Evolutionary conservation across 345 rosid genomes (phyloP).

Genomic region (Clarkia xantiana): DNA sequence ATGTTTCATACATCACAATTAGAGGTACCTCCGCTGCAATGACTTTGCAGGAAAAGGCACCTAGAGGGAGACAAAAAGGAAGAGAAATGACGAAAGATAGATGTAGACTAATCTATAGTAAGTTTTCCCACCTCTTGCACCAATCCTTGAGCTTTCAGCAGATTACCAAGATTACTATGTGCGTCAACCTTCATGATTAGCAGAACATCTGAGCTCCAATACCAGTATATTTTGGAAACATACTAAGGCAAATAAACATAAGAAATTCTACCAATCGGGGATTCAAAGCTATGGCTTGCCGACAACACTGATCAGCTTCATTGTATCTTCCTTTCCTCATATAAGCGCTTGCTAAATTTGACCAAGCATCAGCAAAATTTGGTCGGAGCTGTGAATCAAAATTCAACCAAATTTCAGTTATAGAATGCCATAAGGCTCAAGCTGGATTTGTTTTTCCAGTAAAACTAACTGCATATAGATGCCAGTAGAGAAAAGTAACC

Average conservation of each 20-base stretch:
- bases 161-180: slow-evolving; percentile 85
- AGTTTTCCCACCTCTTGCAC: slow-evolving; percentile 68
- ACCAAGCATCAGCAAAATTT: slow-evolving; percentile 97
- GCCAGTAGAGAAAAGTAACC: no score
- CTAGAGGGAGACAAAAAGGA: not conserved
- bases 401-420: slow-evolving; percentile 1
- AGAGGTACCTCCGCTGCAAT: no score
- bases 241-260: not conserved
- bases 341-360: slow-evolving; percentile 93
- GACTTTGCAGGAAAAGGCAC: no score
- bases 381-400: slow-evolving; percentile 67
- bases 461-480: not conserved
- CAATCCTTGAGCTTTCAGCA: slow-evolving; percentile 91
- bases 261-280: slow-evolving; percentile 61
- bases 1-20: no score
- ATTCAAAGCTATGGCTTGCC: slow-evolving; percentile 80
- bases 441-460: not conserved
- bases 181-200: slow-evolving; percentile 66
- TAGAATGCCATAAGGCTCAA: not conserved
- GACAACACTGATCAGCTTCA: slow-evolving; percentile 96
- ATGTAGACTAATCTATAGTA: slow-evolving; percentile 7
- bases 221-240: not conserved
- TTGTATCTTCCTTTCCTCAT: slow-evolving; percentile 87
- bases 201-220: not conserved
- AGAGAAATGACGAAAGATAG: slow-evolving; percentile 18